These are phyloP conservation scores for Melanomma pulvis-pyrius DNA, from an alignment of 495 filamentous ascomycete genomes.

Conservation along the genomic window DNA sequence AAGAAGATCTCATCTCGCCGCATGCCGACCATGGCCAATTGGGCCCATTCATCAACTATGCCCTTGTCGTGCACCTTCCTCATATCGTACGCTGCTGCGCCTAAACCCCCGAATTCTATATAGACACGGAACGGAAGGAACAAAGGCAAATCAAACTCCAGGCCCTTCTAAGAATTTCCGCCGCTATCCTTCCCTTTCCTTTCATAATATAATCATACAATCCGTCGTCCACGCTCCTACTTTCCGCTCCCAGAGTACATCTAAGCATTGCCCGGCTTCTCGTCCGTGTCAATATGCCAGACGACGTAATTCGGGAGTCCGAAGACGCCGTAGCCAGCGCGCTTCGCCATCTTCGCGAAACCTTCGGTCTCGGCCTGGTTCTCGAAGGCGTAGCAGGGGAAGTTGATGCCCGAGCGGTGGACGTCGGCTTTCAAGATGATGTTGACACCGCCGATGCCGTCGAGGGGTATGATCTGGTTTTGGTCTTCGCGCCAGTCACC, in stretches of 20 bases:
- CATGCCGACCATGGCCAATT: not conserved
- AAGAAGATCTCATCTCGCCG: not conserved
- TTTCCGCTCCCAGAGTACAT: not conserved
- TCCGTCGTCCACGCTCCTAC: not conserved
- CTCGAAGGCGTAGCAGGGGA: constrained; percentile 95
- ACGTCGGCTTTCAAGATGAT: constrained; percentile 98
- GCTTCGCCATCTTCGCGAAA: constrained; percentile 98
- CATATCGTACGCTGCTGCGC: not conserved
- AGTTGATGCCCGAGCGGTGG: constrained; percentile 95
- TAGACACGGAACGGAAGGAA: not conserved
- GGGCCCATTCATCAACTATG: not conserved
- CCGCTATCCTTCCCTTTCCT: not conserved
- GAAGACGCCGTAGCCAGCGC: constrained; percentile 88
- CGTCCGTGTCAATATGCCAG: constrained; percentile 98
- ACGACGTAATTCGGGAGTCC: constrained; percentile 97
- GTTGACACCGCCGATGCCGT: constrained; percentile 96
- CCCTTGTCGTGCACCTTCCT: too few species aligned
- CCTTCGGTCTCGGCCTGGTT: constrained; percentile 99
- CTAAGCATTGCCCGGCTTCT: constrained; percentile 80
- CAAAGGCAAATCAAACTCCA: constrained; percentile 2
- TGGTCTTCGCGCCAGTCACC: constrained; percentile 91
- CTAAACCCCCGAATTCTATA: not conserved
- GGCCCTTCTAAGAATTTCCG: not conserved
- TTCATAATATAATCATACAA: constrained; percentile 1
- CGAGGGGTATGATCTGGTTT: constrained; percentile 85